phyloP scores from a whole-genome alignment of 75 land plant genomes.

The Sequoia sempervirens region DNA sequence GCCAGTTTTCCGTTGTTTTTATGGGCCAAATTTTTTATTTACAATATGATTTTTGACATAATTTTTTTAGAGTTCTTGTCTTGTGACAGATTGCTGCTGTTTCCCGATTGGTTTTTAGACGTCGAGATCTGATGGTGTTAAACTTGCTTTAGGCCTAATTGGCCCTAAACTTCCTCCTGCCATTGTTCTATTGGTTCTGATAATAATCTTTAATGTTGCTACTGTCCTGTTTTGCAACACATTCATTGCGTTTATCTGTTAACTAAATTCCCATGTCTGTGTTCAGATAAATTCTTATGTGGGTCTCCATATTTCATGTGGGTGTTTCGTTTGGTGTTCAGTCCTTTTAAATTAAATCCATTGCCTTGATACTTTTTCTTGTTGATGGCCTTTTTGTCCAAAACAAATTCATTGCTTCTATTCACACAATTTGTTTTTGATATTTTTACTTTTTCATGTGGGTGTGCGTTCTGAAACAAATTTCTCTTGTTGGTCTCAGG shows the following conservation, averaged over 20 bases:
- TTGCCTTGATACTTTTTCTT: not conserved
- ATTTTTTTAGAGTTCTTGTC: not conserved
- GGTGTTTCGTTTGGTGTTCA: not conserved
- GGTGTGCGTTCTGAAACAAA: not conserved
- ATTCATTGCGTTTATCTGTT: no score
- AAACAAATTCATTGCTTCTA: not conserved
- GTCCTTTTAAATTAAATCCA: not conserved
- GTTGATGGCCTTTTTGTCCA: not conserved
- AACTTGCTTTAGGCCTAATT: no score
- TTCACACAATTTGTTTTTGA: not conserved
- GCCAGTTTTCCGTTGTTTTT: not conserved
- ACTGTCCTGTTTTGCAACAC: no score
- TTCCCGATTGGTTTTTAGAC: no score
- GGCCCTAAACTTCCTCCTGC: no score
- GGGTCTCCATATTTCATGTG: not conserved
- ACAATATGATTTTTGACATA: not conserved
- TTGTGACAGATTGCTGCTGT: not conserved
- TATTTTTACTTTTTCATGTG: not conserved
- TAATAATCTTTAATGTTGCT: no score
- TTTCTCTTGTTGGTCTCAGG: slow-evolving; percentile 23
- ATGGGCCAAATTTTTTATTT: no score
- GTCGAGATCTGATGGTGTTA: not conserved
- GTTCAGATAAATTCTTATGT: not conserved
- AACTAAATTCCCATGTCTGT: no score
- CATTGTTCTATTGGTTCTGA: no score